phyloP scores from a whole-genome alignment of 495 filamentous ascomycete species.

The Hypomontagnella submonticulosa region DNA sequence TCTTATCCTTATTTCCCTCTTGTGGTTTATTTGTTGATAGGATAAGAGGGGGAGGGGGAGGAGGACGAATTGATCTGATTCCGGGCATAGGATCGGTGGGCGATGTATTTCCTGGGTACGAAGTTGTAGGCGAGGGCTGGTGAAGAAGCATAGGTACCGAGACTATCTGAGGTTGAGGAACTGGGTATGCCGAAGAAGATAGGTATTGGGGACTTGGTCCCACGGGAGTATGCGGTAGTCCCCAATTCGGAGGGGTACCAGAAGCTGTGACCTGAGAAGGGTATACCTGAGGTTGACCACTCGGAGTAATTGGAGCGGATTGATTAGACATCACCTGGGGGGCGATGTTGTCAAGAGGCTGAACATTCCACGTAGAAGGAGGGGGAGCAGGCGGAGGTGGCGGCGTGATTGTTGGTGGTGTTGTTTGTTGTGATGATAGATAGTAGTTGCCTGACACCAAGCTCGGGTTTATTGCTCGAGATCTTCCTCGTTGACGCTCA shows the following conservation, averaged over 20 bases:
- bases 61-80: neutral
- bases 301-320: neutral
- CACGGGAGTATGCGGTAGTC: neutral
- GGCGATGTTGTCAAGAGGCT: neutral
- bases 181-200: neutral
- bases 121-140: neutral
- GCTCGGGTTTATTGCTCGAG: neutral
- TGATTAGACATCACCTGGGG: neutral
- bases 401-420: neutral
- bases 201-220: neutral
- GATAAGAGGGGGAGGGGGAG: neutral
- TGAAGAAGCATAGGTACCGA: constrained; percentile 10
- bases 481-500: neutral
- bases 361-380: neutral
- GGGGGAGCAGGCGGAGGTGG: neutral
- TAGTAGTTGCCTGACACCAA: neutral
- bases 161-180: neutral
- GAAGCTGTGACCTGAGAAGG: neutral
- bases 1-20: neutral
- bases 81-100: neutral
- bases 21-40: neutral
- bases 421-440: neutral
- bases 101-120: neutral
- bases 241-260: constrained; percentile 4
- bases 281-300: neutral